Evolutionary conservation across 768 basidiomycete species (phyloP), one percentile per base, ranked within the genome.

Genomic region (Royoungia palumana): DNA sequence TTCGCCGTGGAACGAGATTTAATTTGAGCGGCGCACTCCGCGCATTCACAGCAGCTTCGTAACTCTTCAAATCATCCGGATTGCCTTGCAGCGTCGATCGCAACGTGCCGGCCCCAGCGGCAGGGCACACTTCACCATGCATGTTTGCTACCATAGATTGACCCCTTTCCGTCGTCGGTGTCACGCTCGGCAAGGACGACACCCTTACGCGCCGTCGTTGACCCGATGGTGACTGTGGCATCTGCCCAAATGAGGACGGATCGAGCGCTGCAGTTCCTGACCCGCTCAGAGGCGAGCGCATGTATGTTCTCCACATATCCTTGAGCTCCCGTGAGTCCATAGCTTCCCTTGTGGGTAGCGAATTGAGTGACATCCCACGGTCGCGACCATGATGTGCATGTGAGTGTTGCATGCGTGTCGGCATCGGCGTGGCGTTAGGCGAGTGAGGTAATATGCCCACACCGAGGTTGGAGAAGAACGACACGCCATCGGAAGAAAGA

Each of bases 41-140:
- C 27, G 87, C 86, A 45, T 87, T 66, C 14, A 89, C 81, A 5
- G 88, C 88, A 35, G 84, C 85, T 60, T 88, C 84, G 49, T 90
- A 90, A 48, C 79, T 78, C 50, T 76, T 71, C 52, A 90, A 54
- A 56, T 89, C 87, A 13, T 90, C 87, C 36, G 72, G 60, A 34
- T 71, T 70, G 7, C 62, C 75, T 44, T 79, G 74, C 36, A 73
- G 45, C 24, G 75, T 76, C 46, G 71, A 68, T 17, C 73, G 68
- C 64, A 66, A 62, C 35, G 64, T 73, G 52, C 64, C 58, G 48
- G 37, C 46, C 11, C 28, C 28, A 11, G 28, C 28, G 28, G 10
- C 28, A 28, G 11, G 8, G 17, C 45, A 55, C 49, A 47, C 51
- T 43, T 59, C 43, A 46, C 60, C 52, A n/a, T 64, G 57, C 4